Evolutionary conservation across 2,329 filamentous ascomycete species (phyloP).

Genomic region (Beauveria bassiana): DNA sequence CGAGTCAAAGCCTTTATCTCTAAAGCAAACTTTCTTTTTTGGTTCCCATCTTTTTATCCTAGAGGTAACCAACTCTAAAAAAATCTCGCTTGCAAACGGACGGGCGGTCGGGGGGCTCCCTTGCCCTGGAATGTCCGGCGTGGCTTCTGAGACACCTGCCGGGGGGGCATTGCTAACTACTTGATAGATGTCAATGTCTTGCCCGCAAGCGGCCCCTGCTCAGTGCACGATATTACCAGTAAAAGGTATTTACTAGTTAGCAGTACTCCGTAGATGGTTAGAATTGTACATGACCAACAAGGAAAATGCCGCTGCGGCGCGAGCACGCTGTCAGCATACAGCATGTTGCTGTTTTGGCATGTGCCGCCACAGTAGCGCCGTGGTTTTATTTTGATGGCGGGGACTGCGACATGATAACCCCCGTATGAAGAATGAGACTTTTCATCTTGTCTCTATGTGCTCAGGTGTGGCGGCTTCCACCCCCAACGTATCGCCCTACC

Average conservation of each 20-base stretch:
- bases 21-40: background rate
- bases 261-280: background rate
- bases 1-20: background rate
- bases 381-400: too few relatives aligned
- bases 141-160: background rate
- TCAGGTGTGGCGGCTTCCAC: too few relatives aligned
- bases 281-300: too few relatives aligned
- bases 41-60: background rate
- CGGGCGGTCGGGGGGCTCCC: background rate
- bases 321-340: too few relatives aligned
- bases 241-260: background rate
- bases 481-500: too few relatives aligned
- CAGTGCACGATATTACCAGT: background rate
- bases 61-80: background rate
- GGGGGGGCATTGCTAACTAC: too few relatives aligned
- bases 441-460: too few relatives aligned
- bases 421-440: too few relatives aligned
- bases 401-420: too few relatives aligned
- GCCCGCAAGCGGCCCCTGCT: too few relatives aligned
- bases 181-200: too few relatives aligned
- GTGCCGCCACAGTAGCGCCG: background rate
- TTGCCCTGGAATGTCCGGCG: background rate
- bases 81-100: background rate
- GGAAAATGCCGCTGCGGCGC: too few relatives aligned
- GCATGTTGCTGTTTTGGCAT: background rate